Base-by-base conservation (phyloP, 1,284 basidiomycete genomes). In the Marasmius tenuissimus region DNA sequence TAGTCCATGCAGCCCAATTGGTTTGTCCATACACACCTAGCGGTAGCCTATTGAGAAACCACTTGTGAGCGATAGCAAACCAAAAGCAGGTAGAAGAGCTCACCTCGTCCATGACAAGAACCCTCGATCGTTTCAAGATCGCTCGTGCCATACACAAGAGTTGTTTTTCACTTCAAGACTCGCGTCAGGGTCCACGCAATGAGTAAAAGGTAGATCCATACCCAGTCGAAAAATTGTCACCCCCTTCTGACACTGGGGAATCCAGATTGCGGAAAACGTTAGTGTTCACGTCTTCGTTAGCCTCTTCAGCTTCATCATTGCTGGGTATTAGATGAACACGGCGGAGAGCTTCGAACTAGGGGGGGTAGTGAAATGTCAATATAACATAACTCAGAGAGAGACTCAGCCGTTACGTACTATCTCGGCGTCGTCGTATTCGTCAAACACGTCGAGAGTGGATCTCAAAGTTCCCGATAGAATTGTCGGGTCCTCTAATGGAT, bases 161-260 rank as follows among this genome's bases (percentile, higher is more conserved):
- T 74, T 94, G 93, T 70, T 93, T 92, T 74, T 95, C 90, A 12
- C 86, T 88, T 27, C 8, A 5, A 9, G 18, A 57, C 45, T n/a
- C 45, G 69, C 49, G 52, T 78, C 34, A 42, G 35, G 57, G n/a
- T 35, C 22, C 16, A 38, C 8, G 9, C n/a, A 56, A 39, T 27
- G 45, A 70, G 48, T 52, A 20, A 38, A 49, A 22, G 14, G 37
- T 14, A 37, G 51, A 4, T 56, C 69, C 82, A 50, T 67, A 90
- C 89, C 95, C 95, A 6, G 91, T 91, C 0, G 91, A 94, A 72
- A 97, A 96, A 75, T 97, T 97, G 50, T 96, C 94, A n/a, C 94
- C 94, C 1, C 90, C 90, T 75, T 94, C 93, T 1, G 91, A 91
- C 10, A 97, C 94, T 14, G 86, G 74, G 0, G 91, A 93, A 63